These are phyloP conservation scores for Orobanche coerulescens DNA, from an alignment of 257 asterid species.

Conservation along the genomic window DNA sequence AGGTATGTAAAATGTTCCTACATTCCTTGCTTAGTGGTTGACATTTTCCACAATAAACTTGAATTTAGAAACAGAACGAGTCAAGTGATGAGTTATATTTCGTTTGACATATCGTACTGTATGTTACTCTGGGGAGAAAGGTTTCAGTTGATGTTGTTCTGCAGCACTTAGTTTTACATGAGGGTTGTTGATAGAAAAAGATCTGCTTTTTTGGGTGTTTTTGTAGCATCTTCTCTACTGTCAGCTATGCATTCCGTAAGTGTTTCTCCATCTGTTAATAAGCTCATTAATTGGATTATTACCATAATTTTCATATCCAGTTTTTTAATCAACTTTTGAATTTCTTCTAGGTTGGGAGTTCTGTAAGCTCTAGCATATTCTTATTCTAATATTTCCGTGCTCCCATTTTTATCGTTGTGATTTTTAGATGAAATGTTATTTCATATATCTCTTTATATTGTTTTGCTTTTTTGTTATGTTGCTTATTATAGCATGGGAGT, in stretches of 20 bases:
- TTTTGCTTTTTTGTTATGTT: not conserved
- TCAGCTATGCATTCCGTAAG: not conserved
- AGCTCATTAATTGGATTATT: not conserved
- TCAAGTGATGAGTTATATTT: not conserved
- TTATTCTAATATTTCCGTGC: not conserved
- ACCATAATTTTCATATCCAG: not conserved
- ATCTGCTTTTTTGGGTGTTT: not conserved
- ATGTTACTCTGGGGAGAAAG: not conserved
- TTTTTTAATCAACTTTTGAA: not conserved
- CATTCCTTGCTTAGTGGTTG: conserved; percentile 4
- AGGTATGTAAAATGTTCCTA: conserved; percentile 39
- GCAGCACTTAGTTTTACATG: not conserved
- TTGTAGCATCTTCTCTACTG: not conserved
- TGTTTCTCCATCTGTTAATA: not conserved
- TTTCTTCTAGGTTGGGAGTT: conserved; percentile 1
- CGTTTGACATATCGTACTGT: not conserved
- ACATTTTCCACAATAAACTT: conserved; percentile 2
- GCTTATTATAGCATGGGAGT: not conserved
- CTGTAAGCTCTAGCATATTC: not conserved
- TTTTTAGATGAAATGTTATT: not conserved
- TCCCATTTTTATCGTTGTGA: not conserved
- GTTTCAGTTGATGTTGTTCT: conserved; percentile 6
- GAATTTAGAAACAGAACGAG: not conserved
- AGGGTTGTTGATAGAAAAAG: conserved; percentile 3
- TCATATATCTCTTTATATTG: not conserved